Evolutionary conservation across 352 stramenopile genomes (phyloP), one percentile per base, ranked within the genome.

Genomic region (Pythium coloratum): DNA sequence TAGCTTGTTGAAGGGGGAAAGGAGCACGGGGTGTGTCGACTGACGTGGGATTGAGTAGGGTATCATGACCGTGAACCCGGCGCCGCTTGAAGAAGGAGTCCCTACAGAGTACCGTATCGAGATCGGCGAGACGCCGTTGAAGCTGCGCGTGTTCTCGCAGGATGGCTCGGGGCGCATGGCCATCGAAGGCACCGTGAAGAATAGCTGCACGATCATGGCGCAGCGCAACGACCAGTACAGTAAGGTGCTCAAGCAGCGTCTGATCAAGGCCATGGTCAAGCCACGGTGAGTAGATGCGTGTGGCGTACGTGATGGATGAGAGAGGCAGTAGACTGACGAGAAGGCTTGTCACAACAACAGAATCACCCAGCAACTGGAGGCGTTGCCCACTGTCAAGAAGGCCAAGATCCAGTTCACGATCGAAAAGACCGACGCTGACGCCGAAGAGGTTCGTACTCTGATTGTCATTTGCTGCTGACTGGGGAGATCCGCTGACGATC

Each of bases 221-320:
- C 82, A 92, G 67, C 81, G 77, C 32, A 93, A 93, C 57, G 85
- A 91, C 62, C 78, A 91, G 64, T 95, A 95, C 76, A 93, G 82
- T 67, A 91, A 90, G 55, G 77, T 93, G 69, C 88, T 83, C 71
- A 91, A 92, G 70, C 81, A 94, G 62, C 81, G 88, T 6, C 64
- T 94, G 66, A 90, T 94, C 68, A 94, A 93, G 66, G 92, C 85
- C 42, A 94, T 95, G 87, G 80, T 91, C 63, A 91, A 91, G 71
- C 86, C 85, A 51, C 66, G 66, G 60, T 72, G 53, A 12, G 59
- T 12, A n/a, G 3, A 16, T 2, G 20, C 8, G 30, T 59, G 30
- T 3, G 12, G n/a, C 8, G 3, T 24, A 24, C 26, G 20, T n/a
- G 1, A 55, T 26, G 16, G 6, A 55, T 47, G 24, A 46, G 30